Conservation (phyloP, 1,284 basidiomycete genomes). For the Leccinum subspadiceum region DNA sequence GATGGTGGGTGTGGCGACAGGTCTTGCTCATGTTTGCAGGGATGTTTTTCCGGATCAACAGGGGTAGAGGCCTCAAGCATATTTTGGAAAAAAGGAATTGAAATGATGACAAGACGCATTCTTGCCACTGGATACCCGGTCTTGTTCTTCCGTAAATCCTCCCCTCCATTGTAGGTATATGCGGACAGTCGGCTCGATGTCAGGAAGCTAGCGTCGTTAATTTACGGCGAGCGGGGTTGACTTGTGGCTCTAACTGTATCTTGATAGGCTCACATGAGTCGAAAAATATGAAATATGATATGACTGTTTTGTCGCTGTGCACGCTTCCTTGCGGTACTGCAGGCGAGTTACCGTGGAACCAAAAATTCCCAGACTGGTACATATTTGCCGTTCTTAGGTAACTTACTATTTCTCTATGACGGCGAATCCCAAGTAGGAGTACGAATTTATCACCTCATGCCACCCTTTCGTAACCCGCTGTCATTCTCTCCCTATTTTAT, state of each 20-base stretch:
- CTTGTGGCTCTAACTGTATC: neutral
- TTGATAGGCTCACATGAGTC: no score
- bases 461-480: no score
- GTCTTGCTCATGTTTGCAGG: slow-evolving; percentile 29
- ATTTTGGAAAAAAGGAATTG: neutral
- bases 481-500: no score
- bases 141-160: neutral
- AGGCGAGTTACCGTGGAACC: no score
- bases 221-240: neutral
- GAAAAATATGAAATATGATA: no score
- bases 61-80: neutral
- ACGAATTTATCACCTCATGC: no score
- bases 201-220: neutral
- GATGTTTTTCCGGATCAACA: slow-evolving; percentile 35
- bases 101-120: neutral
- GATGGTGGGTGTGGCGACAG: slow-evolving; percentile 19
- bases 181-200: neutral
- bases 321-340: no score
- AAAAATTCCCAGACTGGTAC: no score
- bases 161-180: neutral
- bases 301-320: no score
- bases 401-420: no score
- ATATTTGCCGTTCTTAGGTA: no score
- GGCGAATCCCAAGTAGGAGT: no score
- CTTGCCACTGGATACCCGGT: neutral